A percentile compares a stretch with the other conserved stretches of the same genome.
Evolutionary conservation across 129 eudicot species (phyloP).

Genomic region (Artemisia tridentata): DNA sequence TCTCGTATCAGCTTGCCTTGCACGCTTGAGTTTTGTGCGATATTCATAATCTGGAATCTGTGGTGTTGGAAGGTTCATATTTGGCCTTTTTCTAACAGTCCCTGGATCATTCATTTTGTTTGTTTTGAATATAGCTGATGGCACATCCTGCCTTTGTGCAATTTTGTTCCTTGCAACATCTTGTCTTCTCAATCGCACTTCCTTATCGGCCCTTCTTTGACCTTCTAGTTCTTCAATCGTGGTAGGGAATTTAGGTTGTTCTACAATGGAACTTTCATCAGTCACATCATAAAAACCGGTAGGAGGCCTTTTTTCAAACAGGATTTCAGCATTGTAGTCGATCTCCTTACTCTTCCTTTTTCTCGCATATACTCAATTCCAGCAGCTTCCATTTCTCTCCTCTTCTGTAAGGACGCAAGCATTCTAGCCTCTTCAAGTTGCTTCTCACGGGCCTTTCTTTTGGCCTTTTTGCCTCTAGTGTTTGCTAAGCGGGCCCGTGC

Average conservation of each 20-base stretch:
- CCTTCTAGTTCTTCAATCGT: constrained; percentile 94
- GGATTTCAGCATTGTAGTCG: constrained; percentile 94
- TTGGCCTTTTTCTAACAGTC: background rate
- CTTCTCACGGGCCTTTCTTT: constrained; percentile 89
- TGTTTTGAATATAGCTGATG: constrained; percentile 11
- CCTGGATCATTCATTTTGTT: constrained; percentile 8
- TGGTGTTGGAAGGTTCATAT: constrained; percentile 53
- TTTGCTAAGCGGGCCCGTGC: constrained; percentile 96
- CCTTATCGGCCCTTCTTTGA: constrained; percentile 81
- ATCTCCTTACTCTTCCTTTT: constrained; percentile 88
- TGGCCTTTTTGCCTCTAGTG: constrained; percentile 95
- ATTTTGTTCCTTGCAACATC: constrained; percentile 90
- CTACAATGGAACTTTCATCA: constrained; percentile 74
- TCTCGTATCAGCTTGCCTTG: constrained; percentile 63
- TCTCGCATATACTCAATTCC: constrained; percentile 78
- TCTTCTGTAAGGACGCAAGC: constrained; percentile 95
- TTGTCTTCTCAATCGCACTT: constrained; percentile 81
- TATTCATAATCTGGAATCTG: constrained; percentile 90
- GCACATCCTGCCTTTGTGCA: constrained; percentile 61
- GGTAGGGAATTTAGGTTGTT: constrained; percentile 78
- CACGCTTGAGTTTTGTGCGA: constrained; percentile 55
- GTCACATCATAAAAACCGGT: constrained; percentile 86
- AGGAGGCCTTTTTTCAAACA: constrained; percentile 92
- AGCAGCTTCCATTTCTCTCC: constrained; percentile 97
- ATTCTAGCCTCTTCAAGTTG: constrained; percentile 99